Evolutionary conservation across 441 rosid species (phyloP), one percentile per base, ranked within the genome.

Genomic region (Syzygium syzygioides): DNA sequence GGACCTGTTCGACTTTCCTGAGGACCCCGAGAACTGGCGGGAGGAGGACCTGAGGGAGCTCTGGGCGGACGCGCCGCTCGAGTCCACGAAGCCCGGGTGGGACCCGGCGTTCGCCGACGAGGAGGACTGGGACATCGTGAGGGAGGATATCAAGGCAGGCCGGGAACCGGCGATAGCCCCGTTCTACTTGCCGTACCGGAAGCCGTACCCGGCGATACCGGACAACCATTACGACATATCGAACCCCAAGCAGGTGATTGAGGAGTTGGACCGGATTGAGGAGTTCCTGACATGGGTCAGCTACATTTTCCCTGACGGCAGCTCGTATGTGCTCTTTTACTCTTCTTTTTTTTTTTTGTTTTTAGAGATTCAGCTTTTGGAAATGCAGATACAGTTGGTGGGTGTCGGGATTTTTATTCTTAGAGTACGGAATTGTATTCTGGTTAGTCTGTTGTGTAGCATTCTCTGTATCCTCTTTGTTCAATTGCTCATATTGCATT

Each of bases 221-320:
- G 96, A 94, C 89, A 92, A 94, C 85, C 93, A 95, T 56, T 87
- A 45, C 56, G 97, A 96, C 88, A 93, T 96, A 30, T 89, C 92
- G 37, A 94, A 45, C 89, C 93, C 99, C 11, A 95, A 95, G 88
- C 95, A 89, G 32, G 98, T 95, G 54, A 89, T 97, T 86, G 99
- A 97, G 90, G 99, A 97, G 89, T 91, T 97, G 91, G 98, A 97
- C 93, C 92, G 98, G 92, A 94, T 96, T 90, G 98, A 97, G 91
- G 98, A 96, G 95, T 95, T 96, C 76, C 94, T 97, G 87, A 92
- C 89, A 54, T 96, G 98, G 98, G 98, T 94, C 90, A 97, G 99
- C 98, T 97, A 93, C 95, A 94, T 97, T 93, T 97, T 97, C 92
- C 91, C 93, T 18, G 98, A 97, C 87, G 98, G 96, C 15, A 97